Percentiles rank a stretch among this genome's conserved stretches.
These are phyloP conservation scores for Platismatia glauca DNA, from an alignment of 495 filamentous ascomycete species.

Conservation along the genomic window DNA sequence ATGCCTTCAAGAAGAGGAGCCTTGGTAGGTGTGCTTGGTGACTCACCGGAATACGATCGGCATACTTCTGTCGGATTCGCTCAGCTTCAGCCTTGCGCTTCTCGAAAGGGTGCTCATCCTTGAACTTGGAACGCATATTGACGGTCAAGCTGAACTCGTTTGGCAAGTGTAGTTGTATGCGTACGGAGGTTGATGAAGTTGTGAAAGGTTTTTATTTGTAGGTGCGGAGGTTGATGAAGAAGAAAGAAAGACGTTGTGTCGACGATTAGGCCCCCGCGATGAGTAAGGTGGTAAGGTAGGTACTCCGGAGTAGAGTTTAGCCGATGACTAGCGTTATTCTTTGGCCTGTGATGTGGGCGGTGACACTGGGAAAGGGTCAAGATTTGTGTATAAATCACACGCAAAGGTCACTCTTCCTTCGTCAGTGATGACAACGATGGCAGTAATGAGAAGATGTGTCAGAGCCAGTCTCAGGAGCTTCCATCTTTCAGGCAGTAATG, in stretches of 20 bases:
- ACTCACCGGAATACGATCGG: slow-evolving; percentile 95
- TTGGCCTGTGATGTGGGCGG: slow-evolving; percentile 1
- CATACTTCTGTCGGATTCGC: slow-evolving; percentile 97
- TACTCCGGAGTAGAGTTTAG: too few relatives aligned
- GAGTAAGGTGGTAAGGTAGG: too few relatives aligned
- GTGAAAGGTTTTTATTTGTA: slow-evolving; percentile 14
- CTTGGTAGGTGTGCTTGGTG: slow-evolving; percentile 4
- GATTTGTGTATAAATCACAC: not conserved
- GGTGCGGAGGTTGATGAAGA: slow-evolving; percentile 14
- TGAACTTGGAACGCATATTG: slow-evolving; percentile 96
- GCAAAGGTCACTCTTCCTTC: slow-evolving; percentile 4
- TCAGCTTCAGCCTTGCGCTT: slow-evolving; percentile 98
- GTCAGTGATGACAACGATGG: not conserved
- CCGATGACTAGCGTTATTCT: slow-evolving; percentile 4
- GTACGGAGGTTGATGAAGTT: slow-evolving; percentile 2
- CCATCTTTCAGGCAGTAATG: not conserved
- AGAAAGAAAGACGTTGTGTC: slow-evolving; percentile 1
- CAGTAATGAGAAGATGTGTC: too few relatives aligned
- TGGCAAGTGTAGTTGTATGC: slow-evolving; percentile 21
- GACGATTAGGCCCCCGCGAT: slow-evolving; percentile 14
- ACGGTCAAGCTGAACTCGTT: slow-evolving; percentile 26
- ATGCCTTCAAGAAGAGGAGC: slow-evolving; percentile 3
- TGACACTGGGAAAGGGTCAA: not conserved
- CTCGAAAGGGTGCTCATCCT: slow-evolving; percentile 99
- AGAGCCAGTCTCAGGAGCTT: not conserved